Conservation (phyloP, 179 eudicot genomes). For the Corrigiola litoralis region DNA sequence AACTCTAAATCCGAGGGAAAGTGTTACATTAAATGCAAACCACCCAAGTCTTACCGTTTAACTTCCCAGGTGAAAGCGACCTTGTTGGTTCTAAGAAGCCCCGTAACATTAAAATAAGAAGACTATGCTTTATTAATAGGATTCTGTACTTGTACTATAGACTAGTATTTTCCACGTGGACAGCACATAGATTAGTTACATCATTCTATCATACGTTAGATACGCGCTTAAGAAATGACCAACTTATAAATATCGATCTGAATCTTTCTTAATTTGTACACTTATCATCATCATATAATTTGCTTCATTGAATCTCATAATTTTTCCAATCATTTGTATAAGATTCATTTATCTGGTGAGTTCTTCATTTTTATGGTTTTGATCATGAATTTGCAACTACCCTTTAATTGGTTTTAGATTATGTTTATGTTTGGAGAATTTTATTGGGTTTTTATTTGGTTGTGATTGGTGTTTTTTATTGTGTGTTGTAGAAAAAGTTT, state of each 20-base stretch:
- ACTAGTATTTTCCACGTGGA: no score
- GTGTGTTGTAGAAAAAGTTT: constrained; percentile 40
- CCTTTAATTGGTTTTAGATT: no score
- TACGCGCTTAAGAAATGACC: constrained; percentile 2
- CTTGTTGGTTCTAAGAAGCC: not conserved
- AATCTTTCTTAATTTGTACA: constrained; percentile 1
- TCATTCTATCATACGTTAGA: constrained; percentile 7
- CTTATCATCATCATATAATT: not conserved
- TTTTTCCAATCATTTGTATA: not conserved
- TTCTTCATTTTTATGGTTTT: not conserved
- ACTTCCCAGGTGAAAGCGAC: not conserved
- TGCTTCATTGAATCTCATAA: not conserved
- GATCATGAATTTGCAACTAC: no score
- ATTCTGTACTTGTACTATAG: no score
- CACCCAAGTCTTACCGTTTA: not conserved
- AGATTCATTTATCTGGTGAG: constrained; percentile 3
- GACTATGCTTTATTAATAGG: no score
- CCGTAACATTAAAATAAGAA: not conserved
- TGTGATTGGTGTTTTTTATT: not conserved
- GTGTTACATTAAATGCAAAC: constrained; percentile 4
- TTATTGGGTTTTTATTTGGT: not conserved
- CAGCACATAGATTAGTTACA: no score
- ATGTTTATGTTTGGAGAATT: no score
- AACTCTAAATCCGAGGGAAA: no score
- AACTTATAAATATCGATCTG: constrained; percentile 9